Evolutionary conservation across 805 yeast genomes (phyloP), one percentile per base, ranked within the genome.

Genomic region (Candida quercuum): DNA sequence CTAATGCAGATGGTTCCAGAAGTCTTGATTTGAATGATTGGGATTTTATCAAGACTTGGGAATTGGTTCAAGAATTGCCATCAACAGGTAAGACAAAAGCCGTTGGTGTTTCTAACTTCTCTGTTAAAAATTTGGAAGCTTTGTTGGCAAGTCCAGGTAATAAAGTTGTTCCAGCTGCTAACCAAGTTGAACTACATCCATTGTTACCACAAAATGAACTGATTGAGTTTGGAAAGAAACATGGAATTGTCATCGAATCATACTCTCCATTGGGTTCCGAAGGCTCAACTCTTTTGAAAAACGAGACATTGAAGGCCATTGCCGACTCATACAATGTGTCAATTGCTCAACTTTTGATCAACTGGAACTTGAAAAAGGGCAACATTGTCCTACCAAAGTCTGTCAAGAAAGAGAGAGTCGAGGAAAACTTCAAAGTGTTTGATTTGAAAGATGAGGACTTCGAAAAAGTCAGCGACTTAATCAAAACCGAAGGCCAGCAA

Each of bases 291-390:
- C 38, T 40, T 5, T 43, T 40, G 20, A 29, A 30, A 20, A 70
- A 77, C 43, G 64, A 62, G 22, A 56, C 60, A 5, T 51, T 79
- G 20, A 44, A 52, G 6, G 57, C 59, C 10, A 50, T 78, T 33
- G 79, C 81, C 13, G 54, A 65, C 23, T 67, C 67, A 38, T 53
- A 66, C 45, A 52, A 49, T 8, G 63, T 57, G 10, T 55, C 56
- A 8, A 66, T 78, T 10, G 81, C 78, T 11, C 70, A 71, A 40
- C 52, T 77, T 21, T 61, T 74, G 35, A 62, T 78, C 42, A 72
- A 79, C 23, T 79, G 85, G 86, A 76, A 70, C 27, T 58, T 73
- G 16, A 61, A 66, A 48, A 74, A 82, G 60, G 76, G 72, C 71
- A 75, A 35, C 75, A 72, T 76, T 32, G 77, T 74, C 11, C 52